These are phyloP conservation scores for Carex pumila DNA, from an alignment of 176 grass and related monocot species.

Conservation along the genomic window DNA sequence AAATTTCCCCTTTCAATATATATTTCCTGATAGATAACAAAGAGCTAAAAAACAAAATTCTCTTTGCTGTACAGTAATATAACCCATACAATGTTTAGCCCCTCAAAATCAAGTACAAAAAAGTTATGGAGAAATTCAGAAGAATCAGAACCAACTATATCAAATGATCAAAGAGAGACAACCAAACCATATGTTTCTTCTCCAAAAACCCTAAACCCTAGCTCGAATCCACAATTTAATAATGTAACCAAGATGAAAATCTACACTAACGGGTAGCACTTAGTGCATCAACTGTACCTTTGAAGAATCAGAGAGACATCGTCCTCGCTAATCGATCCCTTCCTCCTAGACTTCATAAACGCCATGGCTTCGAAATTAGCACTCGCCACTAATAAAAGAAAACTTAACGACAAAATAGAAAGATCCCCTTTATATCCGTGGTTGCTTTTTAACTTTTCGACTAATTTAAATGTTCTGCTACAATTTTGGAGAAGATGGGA, in stretches of 20 bases:
- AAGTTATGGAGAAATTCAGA: neutral
- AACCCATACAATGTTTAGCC: neutral
- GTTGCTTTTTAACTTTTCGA: too few species aligned
- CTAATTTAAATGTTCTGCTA: too few species aligned
- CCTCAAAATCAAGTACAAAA: neutral
- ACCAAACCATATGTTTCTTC: neutral
- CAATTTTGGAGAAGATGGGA: too few species aligned
- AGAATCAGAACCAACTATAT: too few species aligned
- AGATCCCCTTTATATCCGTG: neutral
- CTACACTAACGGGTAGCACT: neutral
- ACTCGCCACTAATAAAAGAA: neutral
- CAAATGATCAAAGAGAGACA: too few species aligned
- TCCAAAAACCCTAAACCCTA: constrained; percentile 44
- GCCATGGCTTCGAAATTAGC: neutral
- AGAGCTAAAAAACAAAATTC: neutral
- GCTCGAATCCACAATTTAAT: neutral
- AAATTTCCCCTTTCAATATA: neutral
- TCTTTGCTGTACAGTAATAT: neutral
- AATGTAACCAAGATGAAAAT: neutral
- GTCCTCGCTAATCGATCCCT: constrained; percentile 59
- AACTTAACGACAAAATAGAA: neutral
- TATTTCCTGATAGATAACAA: neutral
- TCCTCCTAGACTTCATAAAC: constrained; percentile 28
- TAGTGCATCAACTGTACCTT: constrained; percentile 30
- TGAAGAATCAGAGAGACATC: constrained; percentile 68